Base-by-base conservation (phyloP, 1,284 basidiomycete species). In the Ceratobasidium sp. region DNA sequence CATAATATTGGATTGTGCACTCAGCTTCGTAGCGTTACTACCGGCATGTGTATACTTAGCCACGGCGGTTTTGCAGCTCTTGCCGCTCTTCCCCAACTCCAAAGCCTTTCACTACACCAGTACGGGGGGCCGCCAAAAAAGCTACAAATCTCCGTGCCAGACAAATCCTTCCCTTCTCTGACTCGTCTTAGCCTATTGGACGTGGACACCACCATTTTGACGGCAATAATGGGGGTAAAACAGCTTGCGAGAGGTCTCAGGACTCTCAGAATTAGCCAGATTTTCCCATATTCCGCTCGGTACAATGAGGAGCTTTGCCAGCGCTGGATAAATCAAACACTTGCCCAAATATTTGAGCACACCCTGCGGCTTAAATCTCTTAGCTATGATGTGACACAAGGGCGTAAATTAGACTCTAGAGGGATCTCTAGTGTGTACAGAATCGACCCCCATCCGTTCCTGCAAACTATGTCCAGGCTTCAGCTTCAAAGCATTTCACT, bases 1-100 rank as follows among this genome's bases (percentile, higher is more conserved):
- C 35, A 23, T 13, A 28, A 58, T 5, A 35, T 73, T 23, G 28
- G 28, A 1, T 10, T 28, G 7, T 42, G 45, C 11, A 23, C 31
- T 31, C 39, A 73, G 28, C 68, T 73, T 23, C 56, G 68, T 17
- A 39, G 56, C 13, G 15, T 73, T 17, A 73, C 42, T 28, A 61
- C 17, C 42, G 51, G 54, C 31, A 35, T 73, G 3, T 17, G 33
- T 23, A 42, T 73, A 10, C 26, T 73, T n/a, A 39, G 31, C 56
- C 17, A 45, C 1, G 39, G 17, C 3, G 68, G 68, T 47, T 49
- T 73, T 17, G 2, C 56, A 3, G 42, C 45, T 7, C 54, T 73
- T 8, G 68, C 56, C 8, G 26, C 26, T 31, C 56, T 73, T 35
- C 68, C 68, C 23, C 23, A 31, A 20, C 68, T 73, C 10, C 23